Base-by-base conservation (phyloP, 2,329 filamentous ascomycete genomes). In the Aplosporella prunicola region DNA sequence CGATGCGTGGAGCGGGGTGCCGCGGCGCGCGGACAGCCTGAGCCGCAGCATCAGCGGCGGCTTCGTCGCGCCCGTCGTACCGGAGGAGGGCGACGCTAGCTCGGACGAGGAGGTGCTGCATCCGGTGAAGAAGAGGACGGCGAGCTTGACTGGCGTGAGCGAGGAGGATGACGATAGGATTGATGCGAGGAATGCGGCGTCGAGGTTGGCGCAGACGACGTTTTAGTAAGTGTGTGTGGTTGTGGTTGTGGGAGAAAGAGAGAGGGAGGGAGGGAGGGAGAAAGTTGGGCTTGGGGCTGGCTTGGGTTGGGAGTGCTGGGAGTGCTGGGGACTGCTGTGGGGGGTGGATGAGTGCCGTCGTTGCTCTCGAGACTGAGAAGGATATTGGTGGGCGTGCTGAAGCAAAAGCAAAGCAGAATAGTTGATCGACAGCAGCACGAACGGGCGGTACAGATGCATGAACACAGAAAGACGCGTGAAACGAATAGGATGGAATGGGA, bases 1-100 rank as follows among this genome's bases (percentile, higher is more conserved):
- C n/a, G 91, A 98, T 60, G 82, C 91, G 11, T 98, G 91, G 91
- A 94, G 86, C 51, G 91, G 91, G 41, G 87, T 95, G 18, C 85
- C 88, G 23, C 75, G 91, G 44, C 75, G 84, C 39, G 78, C 80
- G 20, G 59, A 93, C 50, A 80, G 78, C n/a, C 63, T 86, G 39
- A 81, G 74, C 52, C 74, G 87, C 50, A 88, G 80, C 55, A 71
- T 88, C 46, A 86, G 82, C 39, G 78, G 81, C 32, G 82, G 77
- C 54, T 73, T 83, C 45, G 74, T 79, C 45, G 54, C 49, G 22
- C 54, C 73, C n/a, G 70, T 72, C 18, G 64, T 79, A 8, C 66
- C 70, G 10, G 80, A 79, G 10, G 68, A 69, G 18, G 76, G 76
- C 43, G 74, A 68, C 23, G 62, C 61, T 8, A 64, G 61, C 25